Percentiles rank a stretch among this genome's conserved stretches.
These are phyloP conservation scores for Voacanga thouarsii DNA, from an alignment of 257 asterid species.

Conservation along the genomic window DNA sequence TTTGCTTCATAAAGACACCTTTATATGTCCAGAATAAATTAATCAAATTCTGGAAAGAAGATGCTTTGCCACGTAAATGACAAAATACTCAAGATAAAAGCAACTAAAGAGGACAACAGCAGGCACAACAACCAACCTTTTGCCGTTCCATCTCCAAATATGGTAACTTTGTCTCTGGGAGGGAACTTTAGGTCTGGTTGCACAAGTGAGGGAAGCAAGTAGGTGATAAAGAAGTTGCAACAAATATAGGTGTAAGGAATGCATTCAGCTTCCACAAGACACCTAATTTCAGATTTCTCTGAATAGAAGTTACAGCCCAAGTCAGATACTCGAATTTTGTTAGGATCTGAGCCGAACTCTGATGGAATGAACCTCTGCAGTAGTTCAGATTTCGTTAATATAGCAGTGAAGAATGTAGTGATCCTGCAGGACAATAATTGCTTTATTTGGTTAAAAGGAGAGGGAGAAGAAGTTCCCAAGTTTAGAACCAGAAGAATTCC, in stretches of 20 bases:
- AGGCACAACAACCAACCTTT: constrained; percentile 40
- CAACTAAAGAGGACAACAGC: not conserved
- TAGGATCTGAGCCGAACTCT: constrained; percentile 86
- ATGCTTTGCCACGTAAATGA: too few relatives aligned
- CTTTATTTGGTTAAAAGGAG: not conserved
- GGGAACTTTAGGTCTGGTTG: constrained; percentile 73
- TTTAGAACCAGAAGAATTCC: not conserved
- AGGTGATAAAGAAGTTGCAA: constrained; percentile 78
- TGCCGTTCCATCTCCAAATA: constrained; percentile 76
- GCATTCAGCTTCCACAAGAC: constrained; percentile 67
- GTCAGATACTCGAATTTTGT: constrained; percentile 55
- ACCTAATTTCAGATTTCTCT: constrained; percentile 74
- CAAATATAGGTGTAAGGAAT: constrained; percentile 78
- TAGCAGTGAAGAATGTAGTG: not conserved
- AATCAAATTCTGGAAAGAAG: not conserved
- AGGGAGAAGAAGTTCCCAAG: not conserved
- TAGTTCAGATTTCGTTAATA: constrained; percentile 8
- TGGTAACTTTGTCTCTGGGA: constrained; percentile 69
- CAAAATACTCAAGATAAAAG: not conserved
- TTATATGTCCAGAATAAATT: not conserved
- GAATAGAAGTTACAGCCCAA: constrained; percentile 69
- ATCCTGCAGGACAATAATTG: constrained; percentile 2
- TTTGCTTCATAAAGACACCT: constrained; percentile 76
- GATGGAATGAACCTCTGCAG: constrained; percentile 88
- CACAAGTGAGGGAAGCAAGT: constrained; percentile 76